Evolutionary conservation across 768 basidiomycete species (phyloP).

Genomic region (Trametes gibbosa): DNA sequence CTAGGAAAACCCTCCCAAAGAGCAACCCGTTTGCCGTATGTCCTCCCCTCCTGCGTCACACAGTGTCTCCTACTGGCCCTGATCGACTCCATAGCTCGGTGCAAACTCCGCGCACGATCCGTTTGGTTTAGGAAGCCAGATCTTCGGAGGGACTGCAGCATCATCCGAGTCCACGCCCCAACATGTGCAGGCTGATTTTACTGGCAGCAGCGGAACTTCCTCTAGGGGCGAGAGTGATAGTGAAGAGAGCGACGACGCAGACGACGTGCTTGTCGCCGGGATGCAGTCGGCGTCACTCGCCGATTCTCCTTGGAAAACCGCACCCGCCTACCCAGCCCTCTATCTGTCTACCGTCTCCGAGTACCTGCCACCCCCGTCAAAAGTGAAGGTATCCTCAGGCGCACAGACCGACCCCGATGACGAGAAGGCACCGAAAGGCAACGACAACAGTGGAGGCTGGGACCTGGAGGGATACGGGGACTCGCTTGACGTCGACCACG

Average conservation of each 20-base stretch:
- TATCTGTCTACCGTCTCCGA: constrained; percentile 78
- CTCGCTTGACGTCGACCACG: constrained; percentile 72
- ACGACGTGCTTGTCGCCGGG: constrained; percentile 50
- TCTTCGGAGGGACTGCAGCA: constrained; percentile 50
- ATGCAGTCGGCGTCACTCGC: constrained; percentile 51
- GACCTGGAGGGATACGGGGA: constrained; percentile 77
- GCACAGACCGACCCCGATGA: constrained; percentile 39
- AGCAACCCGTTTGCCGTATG: constrained; percentile 70
- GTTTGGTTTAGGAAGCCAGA: constrained; percentile 62
- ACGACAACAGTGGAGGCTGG: constrained; percentile 51
- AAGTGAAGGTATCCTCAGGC: constrained; percentile 42
- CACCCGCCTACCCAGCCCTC: constrained; percentile 62
- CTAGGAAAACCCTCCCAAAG: constrained; percentile 33
- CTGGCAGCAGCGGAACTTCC: constrained; percentile 24
- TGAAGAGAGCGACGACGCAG: constrained; percentile 27
- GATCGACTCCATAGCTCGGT: constrained; percentile 18
- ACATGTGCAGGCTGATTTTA: constrained; percentile 10
- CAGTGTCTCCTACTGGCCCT: neutral
- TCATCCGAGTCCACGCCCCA: neutral
- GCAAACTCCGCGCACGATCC: constrained; percentile 30
- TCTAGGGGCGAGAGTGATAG: constrained; percentile 24
- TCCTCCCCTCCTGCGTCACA: neutral
- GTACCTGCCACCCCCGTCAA: constrained; percentile 60
- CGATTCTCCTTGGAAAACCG: constrained; percentile 64
- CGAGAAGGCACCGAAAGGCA: constrained; percentile 38